Conservation (phyloP, 306 rosid genomes). For the Arachis hypogaea region DNA sequence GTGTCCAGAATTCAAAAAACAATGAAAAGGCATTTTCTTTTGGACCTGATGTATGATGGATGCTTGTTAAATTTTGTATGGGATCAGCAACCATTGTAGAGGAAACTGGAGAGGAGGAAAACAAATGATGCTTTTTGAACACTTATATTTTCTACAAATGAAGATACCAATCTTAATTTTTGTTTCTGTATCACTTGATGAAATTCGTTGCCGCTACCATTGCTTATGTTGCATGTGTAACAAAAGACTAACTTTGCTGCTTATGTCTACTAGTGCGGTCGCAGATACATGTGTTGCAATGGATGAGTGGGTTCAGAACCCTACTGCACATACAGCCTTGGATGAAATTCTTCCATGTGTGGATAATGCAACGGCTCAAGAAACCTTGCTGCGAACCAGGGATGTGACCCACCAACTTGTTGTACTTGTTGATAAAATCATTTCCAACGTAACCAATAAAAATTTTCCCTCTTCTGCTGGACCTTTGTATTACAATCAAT, state of each 20-base stretch:
- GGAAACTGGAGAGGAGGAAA: not conserved
- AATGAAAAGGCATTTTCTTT: not conserved
- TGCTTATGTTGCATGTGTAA: not conserved
- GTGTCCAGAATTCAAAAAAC: not conserved
- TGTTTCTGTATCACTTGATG: slow-evolving; percentile 2
- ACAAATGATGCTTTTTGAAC: not conserved
- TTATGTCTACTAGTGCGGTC: slow-evolving; percentile 60
- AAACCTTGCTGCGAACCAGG: slow-evolving; percentile 58
- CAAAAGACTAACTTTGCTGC: slow-evolving; percentile 32
- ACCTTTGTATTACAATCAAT: slow-evolving; percentile 72
- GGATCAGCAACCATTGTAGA: not conserved
- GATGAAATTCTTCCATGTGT: slow-evolving; percentile 94
- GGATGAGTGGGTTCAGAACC: slow-evolving; percentile 89
- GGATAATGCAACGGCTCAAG: slow-evolving; percentile 78
- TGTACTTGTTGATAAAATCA: slow-evolving; percentile 46
- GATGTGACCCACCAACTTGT: slow-evolving; percentile 61
- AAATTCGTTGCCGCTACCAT: slow-evolving; percentile 13
- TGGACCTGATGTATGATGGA: too few relatives aligned
- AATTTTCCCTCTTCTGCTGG: slow-evolving; percentile 44
- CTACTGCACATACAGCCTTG: slow-evolving; percentile 76
- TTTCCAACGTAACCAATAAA: slow-evolving; percentile 49
- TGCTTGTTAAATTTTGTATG: not conserved
- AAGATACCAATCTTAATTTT: not conserved
- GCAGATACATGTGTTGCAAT: slow-evolving; percentile 87
- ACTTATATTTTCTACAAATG: not conserved